Conservation (phyloP, 768 basidiomycete genomes). For the Albatrellus ellisii region DNA sequence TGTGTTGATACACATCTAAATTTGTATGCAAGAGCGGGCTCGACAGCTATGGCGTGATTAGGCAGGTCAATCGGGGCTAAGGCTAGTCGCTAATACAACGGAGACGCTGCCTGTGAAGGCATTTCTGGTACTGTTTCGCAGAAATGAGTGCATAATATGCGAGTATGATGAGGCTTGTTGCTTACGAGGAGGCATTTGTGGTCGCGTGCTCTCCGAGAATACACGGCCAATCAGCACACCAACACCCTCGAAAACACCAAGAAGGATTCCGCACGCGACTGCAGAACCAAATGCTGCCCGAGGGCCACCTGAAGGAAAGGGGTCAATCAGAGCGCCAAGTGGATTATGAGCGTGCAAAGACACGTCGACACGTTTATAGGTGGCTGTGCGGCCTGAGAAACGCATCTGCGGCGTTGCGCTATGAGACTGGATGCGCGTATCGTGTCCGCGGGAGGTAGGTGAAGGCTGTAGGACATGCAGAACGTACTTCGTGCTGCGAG, state of each 20-base stretch:
- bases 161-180: slow-evolving; percentile 7
- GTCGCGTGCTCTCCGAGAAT: slow-evolving; percentile 72
- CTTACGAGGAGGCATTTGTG: slow-evolving; percentile 70
- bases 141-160: no score
- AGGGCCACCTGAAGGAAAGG: slow-evolving; percentile 62
- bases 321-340: background rate
- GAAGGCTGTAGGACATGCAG: slow-evolving; percentile 1
- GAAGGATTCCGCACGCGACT: slow-evolving; percentile 87
- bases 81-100: no score
- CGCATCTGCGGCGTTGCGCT: no score
- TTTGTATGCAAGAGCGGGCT: no score
- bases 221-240: slow-evolving; percentile 86
- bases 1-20: no score
- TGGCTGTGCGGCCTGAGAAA: no score
- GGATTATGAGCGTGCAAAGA: background rate
- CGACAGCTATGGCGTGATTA: no score
- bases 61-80: no score
- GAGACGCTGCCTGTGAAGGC: no score
- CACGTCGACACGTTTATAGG: no score
- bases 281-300: slow-evolving; percentile 86
- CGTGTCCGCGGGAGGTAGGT: background rate
- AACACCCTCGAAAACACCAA: slow-evolving; percentile 91
- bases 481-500: slow-evolving; percentile 84
- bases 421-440: background rate
- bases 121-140: no score